A percentile compares a stretch with the other conserved stretches of the same genome.
Evolutionary conservation across 331 rosid species (phyloP).

Genomic region (Acacia pycnantha): DNA sequence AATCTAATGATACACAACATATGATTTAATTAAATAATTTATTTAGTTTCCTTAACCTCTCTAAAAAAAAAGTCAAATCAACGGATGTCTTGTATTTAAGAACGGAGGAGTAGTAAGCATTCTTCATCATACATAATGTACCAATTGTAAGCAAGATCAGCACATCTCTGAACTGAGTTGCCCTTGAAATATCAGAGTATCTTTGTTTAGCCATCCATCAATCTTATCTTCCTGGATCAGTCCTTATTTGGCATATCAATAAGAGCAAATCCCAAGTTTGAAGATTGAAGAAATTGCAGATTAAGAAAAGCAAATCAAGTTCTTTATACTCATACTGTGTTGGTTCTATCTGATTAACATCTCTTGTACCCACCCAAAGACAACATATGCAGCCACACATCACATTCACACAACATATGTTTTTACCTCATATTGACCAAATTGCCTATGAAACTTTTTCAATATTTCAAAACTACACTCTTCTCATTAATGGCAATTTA

Average conservation of each 20-base stretch:
- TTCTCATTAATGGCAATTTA: too few relatives aligned
- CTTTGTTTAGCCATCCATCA: not conserved
- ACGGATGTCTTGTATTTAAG: too few relatives aligned
- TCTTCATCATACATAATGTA: not conserved
- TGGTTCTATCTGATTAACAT: not conserved
- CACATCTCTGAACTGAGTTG: too few relatives aligned
- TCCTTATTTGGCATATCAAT: not conserved
- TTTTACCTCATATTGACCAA: too few relatives aligned
- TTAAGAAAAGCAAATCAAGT: not conserved
- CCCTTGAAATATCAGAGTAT: too few relatives aligned
- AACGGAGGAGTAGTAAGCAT: not conserved
- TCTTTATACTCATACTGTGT: not conserved
- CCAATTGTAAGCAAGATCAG: not conserved
- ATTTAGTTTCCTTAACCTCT: too few relatives aligned
- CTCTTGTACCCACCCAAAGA: too few relatives aligned
- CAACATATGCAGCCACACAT: not conserved
- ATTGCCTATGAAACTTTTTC: too few relatives aligned
- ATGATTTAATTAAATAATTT: too few relatives aligned
- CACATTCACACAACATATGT: not conserved
- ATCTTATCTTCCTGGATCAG: not conserved
- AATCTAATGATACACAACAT: too few relatives aligned
- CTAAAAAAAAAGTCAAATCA: too few relatives aligned
- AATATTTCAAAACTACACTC: too few relatives aligned
- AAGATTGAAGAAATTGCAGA: not conserved
- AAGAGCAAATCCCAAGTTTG: not conserved